Conservation (phyloP, 441 rosid species). For the Croton setiger region DNA sequence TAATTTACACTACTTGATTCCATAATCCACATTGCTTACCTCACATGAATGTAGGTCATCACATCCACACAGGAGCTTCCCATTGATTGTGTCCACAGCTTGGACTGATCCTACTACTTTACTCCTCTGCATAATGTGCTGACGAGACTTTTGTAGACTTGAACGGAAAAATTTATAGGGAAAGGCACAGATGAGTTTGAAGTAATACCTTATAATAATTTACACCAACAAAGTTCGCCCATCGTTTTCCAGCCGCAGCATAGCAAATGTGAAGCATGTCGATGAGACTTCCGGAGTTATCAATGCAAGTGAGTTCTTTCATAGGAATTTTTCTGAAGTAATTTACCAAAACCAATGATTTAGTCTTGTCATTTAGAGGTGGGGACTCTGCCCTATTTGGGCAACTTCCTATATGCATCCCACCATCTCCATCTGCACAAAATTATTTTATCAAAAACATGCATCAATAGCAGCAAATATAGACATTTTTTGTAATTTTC, state of each 20-base stretch:
- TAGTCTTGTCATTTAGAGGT: constrained; percentile 33
- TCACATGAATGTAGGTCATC: constrained; percentile 44
- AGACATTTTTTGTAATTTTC: too few relatives aligned
- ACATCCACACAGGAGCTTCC: constrained; percentile 44
- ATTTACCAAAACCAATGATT: constrained; percentile 43
- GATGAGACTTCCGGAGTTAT: constrained; percentile 37
- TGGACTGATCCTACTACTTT: constrained; percentile 51
- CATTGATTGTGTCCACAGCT: constrained; percentile 49
- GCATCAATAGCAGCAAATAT: neutral
- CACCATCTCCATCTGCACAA: constrained; percentile 61
- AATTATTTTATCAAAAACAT: neutral
- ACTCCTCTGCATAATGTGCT: constrained; percentile 34
- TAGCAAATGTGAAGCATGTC: constrained; percentile 38
- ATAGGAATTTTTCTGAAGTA: constrained; percentile 35
- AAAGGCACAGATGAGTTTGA: too few relatives aligned
- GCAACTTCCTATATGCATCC: constrained; percentile 50
- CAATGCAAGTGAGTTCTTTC: constrained; percentile 24
- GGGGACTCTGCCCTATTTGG: constrained; percentile 43
- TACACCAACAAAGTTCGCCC: constrained; percentile 56
- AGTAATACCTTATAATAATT: constrained; percentile 42
- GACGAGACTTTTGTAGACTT: too few relatives aligned
- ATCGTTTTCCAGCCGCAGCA: constrained; percentile 36
- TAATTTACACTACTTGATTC: neutral
- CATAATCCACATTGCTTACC: constrained; percentile 16
- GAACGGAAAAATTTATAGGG: too few relatives aligned